Evolutionary conservation across 345 rosid species (phyloP).

Genomic region (sweet orange (Citrus sinensis)): DVS_A1.0 CM039162.1:16409001-16409500

Average conservation of each 20-base stretch:
- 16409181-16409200: conserved; percentile 5
- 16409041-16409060: conserved; percentile 17
- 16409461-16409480: not conserved
- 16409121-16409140: conserved; percentile 7
- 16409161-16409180: conserved; percentile 8
- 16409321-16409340: no score
- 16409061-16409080: conserved; percentile 5
- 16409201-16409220: conserved; percentile 16
- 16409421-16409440: not conserved
- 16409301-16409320: rapidly evolving
- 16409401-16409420: not conserved
- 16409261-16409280: no score
- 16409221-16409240: not conserved
- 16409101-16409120: not conserved
- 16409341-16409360: no score
- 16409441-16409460: not conserved
- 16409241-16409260: not conserved
- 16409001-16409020: conserved; percentile 3
- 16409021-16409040: conserved; percentile 15
- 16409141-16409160: not conserved
- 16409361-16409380: not conserved
- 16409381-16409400: not conserved
- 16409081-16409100: conserved; percentile 3
- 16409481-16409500: not conserved
- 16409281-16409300: no score